A percentile compares a stretch with the other conserved stretches of the same genome.
phyloP scores from a whole-genome alignment of 2,329 filamentous ascomycete genomes.

The Penicillium sp. region DNA sequence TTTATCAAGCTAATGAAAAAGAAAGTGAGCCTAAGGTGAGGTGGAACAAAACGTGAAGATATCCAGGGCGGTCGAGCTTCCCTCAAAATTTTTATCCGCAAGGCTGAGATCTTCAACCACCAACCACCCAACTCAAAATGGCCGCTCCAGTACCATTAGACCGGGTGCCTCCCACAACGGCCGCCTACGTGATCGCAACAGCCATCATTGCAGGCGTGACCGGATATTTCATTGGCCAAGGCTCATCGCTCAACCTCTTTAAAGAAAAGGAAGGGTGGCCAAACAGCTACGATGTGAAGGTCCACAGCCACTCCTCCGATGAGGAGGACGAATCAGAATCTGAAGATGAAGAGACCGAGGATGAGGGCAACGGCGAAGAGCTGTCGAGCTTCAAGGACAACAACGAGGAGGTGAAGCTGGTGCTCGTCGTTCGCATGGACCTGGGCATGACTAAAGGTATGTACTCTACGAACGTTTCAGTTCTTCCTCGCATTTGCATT shows the following conservation, averaged over 20 bases:
- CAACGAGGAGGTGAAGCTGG: constrained; percentile 85
- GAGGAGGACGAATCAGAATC: constrained; percentile 43
- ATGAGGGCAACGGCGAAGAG: constrained; percentile 57
- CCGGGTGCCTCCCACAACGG: constrained; percentile 50
- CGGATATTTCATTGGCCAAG: constrained; percentile 70
- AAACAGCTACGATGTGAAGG: constrained; percentile 54
- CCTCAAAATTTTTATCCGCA: not conserved
- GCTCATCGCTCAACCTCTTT: constrained; percentile 70
- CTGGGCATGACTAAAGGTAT: constrained; percentile 95
- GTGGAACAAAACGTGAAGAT: not conserved
- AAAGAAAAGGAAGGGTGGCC: constrained; percentile 44
- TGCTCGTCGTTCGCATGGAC: constrained; percentile 88
- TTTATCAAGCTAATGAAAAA: not conserved
- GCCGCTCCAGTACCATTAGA: constrained; percentile 34
- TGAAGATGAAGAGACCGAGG: constrained; percentile 66
- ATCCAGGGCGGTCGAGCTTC: constrained; percentile 7
- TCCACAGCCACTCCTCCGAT: constrained; percentile 44
- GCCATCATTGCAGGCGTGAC: constrained; percentile 69
- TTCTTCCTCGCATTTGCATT: not conserved
- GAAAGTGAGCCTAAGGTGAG: not conserved
- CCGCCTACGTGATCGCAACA: constrained; percentile 66
- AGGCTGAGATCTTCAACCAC: not conserved
- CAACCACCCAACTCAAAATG: constrained; percentile 25
- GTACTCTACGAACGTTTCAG: constrained; percentile 21
- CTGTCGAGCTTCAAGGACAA: constrained; percentile 51